phyloP scores from a whole-genome alignment of 2,329 filamentous ascomycete genomes.

The Neopestalotiopsis clavispora region DNA sequence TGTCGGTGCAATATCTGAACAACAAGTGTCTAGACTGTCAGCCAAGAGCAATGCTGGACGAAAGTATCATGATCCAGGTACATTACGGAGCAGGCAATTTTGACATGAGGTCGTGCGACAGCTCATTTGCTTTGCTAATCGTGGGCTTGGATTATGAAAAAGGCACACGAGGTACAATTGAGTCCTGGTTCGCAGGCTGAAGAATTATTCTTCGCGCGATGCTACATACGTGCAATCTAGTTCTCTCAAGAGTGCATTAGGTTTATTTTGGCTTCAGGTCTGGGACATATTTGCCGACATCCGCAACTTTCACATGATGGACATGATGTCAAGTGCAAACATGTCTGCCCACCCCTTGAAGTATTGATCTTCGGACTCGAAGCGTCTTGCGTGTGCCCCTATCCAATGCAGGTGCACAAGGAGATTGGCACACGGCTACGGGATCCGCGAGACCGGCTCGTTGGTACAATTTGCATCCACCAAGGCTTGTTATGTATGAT shows the following conservation, averaged over 20 bases:
- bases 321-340: background rate
- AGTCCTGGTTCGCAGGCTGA: background rate
- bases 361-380: conserved; percentile 2
- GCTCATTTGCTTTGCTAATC: background rate
- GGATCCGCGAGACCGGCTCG: background rate
- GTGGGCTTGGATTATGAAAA: background rate
- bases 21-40: background rate
- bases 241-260: background rate
- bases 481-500: background rate
- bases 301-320: conserved; percentile 10
- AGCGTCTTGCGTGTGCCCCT: conserved; percentile 1
- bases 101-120: conserved; percentile 1
- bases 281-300: background rate
- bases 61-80: background rate
- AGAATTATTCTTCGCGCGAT: conserved; percentile 1
- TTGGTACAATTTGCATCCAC: background rate
- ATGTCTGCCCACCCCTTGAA: background rate
- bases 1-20: background rate
- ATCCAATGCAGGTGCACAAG: background rate
- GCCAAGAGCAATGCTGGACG: background rate
- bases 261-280: background rate
- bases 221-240: background rate
- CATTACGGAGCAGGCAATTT: background rate
- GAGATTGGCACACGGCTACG: conserved; percentile 1
- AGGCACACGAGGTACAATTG: background rate